These are phyloP conservation scores for Botrytis squamosa DNA, from an alignment of 2,329 filamentous ascomycete genomes.

Conservation along the genomic window DNA sequence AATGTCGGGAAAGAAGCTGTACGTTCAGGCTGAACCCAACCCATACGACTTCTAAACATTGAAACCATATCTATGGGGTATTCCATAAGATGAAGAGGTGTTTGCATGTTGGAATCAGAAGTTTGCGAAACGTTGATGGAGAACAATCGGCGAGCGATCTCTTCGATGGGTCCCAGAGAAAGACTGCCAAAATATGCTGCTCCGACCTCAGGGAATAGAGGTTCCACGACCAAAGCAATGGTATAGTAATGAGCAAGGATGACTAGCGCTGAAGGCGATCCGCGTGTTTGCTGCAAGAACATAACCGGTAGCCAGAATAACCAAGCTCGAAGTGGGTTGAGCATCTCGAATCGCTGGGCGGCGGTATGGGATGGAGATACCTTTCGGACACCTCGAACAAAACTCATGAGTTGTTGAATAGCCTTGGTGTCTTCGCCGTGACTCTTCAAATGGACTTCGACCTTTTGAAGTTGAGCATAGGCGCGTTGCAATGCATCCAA, in stretches of 20 bases:
- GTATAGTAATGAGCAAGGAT: constrained; percentile 86
- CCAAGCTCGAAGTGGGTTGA: constrained; percentile 87
- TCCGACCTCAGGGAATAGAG: constrained; percentile 87
- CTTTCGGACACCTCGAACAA: constrained; percentile 70
- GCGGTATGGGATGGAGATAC: constrained; percentile 68
- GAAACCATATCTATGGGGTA: constrained; percentile 68
- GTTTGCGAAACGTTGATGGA: constrained; percentile 62
- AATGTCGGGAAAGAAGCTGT: constrained; percentile 63
- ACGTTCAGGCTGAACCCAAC: constrained; percentile 60
- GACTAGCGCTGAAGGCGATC: constrained; percentile 74
- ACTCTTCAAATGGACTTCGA: constrained; percentile 67
- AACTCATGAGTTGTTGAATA: constrained; percentile 67
- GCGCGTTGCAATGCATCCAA: constrained; percentile 65
- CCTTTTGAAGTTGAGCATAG: constrained; percentile 64
- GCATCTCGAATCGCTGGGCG: constrained; percentile 83
- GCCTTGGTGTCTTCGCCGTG: constrained; percentile 68
- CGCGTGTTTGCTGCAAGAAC: constrained; percentile 73
- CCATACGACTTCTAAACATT: constrained; percentile 68
- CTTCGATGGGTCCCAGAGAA: constrained; percentile 77
- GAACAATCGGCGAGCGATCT: constrained; percentile 75
- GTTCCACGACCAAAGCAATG: constrained; percentile 81
- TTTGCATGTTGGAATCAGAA: constrained; percentile 57
- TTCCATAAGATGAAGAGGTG: constrained; percentile 67
- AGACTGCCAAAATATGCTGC: constrained; percentile 84
- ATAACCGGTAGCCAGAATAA: constrained; percentile 92